Evolutionary conservation across 2,329 filamentous ascomycete genomes (phyloP), one percentile per base, ranked within the genome.

Genomic region (Neofusicoccum cordaticola): DNA sequence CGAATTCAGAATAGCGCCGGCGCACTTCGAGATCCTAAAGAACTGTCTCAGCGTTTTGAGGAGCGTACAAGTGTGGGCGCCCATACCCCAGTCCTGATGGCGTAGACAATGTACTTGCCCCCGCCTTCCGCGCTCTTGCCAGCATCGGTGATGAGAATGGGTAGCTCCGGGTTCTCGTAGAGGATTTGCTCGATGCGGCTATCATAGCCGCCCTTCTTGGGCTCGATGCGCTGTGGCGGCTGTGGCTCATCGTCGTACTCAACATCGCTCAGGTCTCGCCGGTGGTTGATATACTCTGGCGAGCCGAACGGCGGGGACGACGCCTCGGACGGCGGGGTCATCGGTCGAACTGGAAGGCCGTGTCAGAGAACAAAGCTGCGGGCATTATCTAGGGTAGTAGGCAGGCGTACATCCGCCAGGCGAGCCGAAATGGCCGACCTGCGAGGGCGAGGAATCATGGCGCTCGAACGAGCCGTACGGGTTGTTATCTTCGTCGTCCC

Each of bases 401-500:
- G 39, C 15, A 65, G 63, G 65, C 75, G 71, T 75, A 79, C 77
- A 71, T 64, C 74, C 73, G 64, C 73, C 68, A 51, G 77, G 77
- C 13, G 77, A 79, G 64, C 71, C 71, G 66, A 77, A 77, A 71
- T 67, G 80, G 76, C 72, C 72, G 31, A 65, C 78, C 37, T 89
- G 89, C 34, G 89, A 92, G 51, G 87, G 84, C 76, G 90, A 87
- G 67, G 91, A 91, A 78, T 96, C 91, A 72, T 91, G 88, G 72
- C 91, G 90, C 77, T 95, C 91, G 81, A 96, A 97, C 78, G 92
- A 94, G 72, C 93, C 93, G 75, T 98, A 97, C 4, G 94, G 94
- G 77, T 98, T 98, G 81, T 98, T 98, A 75, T 98, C 92, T 81
- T 98, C 94, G 83, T 98, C 93, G 85, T 97, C 96, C 94, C 94